A percentile compares a stretch with the other conserved stretches of the same genome.
Evolutionary conservation across 345 rosid genomes (phyloP).

Genomic region (Odontarrhena argentea): DNA sequence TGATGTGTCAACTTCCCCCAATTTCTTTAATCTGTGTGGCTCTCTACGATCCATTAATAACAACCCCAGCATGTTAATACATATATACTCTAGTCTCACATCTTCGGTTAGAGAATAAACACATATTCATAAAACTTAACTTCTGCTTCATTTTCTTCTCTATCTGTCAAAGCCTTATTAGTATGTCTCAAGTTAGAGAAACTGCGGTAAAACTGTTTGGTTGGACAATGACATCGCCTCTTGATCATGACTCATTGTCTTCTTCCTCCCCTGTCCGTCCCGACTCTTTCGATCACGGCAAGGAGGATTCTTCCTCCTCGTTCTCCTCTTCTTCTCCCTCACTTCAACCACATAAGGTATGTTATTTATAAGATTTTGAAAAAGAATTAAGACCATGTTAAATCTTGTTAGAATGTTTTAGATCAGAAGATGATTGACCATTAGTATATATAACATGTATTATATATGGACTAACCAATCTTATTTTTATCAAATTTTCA

Average conservation of each 20-base stretch:
- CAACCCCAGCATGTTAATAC: slow-evolving; percentile 25
- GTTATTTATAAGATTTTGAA: not conserved
- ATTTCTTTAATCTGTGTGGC: slow-evolving; percentile 35
- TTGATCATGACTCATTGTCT: not conserved
- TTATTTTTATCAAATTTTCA: slow-evolving; percentile 15
- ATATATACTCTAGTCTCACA: slow-evolving; percentile 9
- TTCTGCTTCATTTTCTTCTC: slow-evolving; percentile 13
- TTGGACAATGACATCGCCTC: slow-evolving; percentile 23
- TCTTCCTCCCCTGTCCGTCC: slow-evolving; percentile 1
- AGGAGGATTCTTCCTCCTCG: slow-evolving; percentile 21
- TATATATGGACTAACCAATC: not conserved
- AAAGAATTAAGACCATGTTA: too few relatives aligned
- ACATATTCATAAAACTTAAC: slow-evolving; percentile 7
- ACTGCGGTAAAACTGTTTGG: slow-evolving; percentile 37
- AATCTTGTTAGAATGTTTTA: too few relatives aligned
- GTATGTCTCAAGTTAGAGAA: slow-evolving; percentile 24
- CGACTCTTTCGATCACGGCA: slow-evolving; percentile 17
- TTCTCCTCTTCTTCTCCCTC: slow-evolving; percentile 27
- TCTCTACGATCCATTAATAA: slow-evolving; percentile 25
- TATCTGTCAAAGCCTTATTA: not conserved
- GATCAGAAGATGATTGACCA: too few relatives aligned
- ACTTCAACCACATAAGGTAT: slow-evolving; percentile 33
- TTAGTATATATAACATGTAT: too few relatives aligned
- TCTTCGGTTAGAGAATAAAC: slow-evolving; percentile 23
- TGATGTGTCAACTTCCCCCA: slow-evolving; percentile 25